Evolutionary conservation across 805 yeast genomes (phyloP).

Genomic region (Wickerhamomyces queroliae): DNA sequence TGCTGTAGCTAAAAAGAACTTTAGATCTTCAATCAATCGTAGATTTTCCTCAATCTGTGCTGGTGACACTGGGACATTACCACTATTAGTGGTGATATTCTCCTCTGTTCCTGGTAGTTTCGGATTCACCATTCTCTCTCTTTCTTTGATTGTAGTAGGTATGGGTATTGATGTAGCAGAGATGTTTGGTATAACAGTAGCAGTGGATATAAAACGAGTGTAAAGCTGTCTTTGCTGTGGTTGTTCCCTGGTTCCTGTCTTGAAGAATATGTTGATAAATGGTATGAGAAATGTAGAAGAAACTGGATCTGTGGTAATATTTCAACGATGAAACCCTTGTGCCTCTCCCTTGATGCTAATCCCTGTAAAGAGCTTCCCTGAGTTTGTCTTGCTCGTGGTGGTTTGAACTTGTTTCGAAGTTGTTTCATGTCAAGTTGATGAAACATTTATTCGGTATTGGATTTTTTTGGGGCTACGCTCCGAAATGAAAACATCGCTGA

Average conservation of each 20-base stretch:
- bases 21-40: slow-evolving; percentile 66
- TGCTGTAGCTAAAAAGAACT: slow-evolving; percentile 85
- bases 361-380: slow-evolving; percentile 3
- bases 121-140: not conserved
- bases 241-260: not conserved
- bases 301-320: slow-evolving; percentile 8
- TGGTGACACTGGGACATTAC: slow-evolving; percentile 5
- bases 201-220: too few species aligned
- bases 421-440: not conserved
- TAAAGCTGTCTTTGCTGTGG: too few species aligned
- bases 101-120: slow-evolving; percentile 1
- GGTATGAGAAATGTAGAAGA: not conserved
- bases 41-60: slow-evolving; percentile 44
- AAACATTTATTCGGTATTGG: too few species aligned
- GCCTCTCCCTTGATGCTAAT: too few species aligned
- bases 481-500: too few species aligned
- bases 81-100: not conserved
- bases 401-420: not conserved
- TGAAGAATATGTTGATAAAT: not conserved
- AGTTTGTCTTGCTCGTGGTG: not conserved
- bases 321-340: slow-evolving; percentile 10
- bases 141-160: too few species aligned
- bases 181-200: too few species aligned
- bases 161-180: too few species aligned
- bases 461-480: too few species aligned